Evolutionary conservation across 78 protist genomes (phyloP).

Genomic region (Anaeramoeba flamelloides): DNA sequence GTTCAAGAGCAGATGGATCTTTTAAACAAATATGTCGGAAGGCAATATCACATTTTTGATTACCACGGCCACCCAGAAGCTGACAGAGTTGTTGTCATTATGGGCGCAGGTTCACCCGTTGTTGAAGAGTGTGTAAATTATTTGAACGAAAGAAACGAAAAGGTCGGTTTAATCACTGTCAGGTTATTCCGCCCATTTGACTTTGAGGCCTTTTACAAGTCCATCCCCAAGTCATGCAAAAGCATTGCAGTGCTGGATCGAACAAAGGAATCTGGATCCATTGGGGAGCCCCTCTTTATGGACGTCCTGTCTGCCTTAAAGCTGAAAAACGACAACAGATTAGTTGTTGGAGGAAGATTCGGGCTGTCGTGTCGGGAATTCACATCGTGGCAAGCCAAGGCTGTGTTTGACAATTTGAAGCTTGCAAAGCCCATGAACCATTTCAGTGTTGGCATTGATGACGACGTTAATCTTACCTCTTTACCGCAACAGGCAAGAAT

Average conservation of each 20-base stretch:
- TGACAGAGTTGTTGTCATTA: conserved; percentile 27
- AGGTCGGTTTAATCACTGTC: conserved; percentile 46
- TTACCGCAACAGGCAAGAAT: conserved; percentile 18
- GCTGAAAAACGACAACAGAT: background rate
- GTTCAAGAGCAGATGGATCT: conserved; percentile 22
- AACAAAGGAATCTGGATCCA: conserved; percentile 34
- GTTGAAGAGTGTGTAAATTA: conserved; percentile 15
- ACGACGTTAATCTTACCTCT: conserved; percentile 35
- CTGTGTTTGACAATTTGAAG: too few relatives aligned
- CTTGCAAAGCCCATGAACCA: conserved; percentile 21
- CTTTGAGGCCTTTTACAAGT: too few relatives aligned
- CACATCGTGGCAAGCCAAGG: conserved; percentile 27
- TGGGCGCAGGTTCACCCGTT: conserved; percentile 31
- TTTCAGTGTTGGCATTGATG: conserved; percentile 38
- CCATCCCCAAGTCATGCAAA: too few relatives aligned
- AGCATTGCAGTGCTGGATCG: too few relatives aligned
- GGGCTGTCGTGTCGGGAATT: conserved; percentile 49
- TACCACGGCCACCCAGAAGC: conserved; percentile 47
- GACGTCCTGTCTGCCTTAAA: conserved; percentile 23
- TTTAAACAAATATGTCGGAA: conserved; percentile 20
- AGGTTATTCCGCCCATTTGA: conserved; percentile 30
- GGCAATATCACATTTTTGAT: conserved; percentile 23
- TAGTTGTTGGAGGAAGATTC: conserved; percentile 37
- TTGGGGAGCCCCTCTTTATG: conserved; percentile 42
- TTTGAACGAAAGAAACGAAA: conserved; percentile 14